Conservation (phyloP, 305 asterid species). For the Salvia sclarea region DNA sequence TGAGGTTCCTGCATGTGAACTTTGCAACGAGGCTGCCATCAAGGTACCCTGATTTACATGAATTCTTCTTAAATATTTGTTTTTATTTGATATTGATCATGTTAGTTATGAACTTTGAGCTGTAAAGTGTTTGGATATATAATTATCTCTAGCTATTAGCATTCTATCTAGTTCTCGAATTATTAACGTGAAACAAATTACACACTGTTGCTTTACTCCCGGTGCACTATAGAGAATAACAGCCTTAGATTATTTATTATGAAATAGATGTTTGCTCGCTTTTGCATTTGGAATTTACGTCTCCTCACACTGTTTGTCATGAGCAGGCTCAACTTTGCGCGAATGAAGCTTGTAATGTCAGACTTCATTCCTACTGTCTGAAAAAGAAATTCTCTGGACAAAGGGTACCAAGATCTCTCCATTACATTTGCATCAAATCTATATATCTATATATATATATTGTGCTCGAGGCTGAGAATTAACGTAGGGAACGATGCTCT, state of each 20-base stretch:
- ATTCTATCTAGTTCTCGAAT: not conserved
- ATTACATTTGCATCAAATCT: not conserved
- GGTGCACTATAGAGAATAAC: not conserved
- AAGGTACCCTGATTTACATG: conserved; percentile 51
- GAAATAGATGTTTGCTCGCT: not conserved
- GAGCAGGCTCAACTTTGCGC: conserved; percentile 71
- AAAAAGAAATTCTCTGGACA: conserved; percentile 64
- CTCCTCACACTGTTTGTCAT: conserved; percentile 12
- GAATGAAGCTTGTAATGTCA: conserved; percentile 63
- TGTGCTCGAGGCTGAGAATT: too few species aligned
- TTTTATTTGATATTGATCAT: not conserved
- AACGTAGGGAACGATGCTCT: conserved; percentile 6
- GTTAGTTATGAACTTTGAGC: not conserved
- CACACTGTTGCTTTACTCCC: not conserved
- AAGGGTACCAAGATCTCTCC: conserved; percentile 49
- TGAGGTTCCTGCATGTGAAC: conserved; percentile 79
- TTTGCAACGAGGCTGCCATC: conserved; percentile 94
- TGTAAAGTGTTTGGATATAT: conserved; percentile 4
- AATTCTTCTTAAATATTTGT: not conserved
- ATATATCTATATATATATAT: too few species aligned
- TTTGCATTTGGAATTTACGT: conserved; percentile 5
- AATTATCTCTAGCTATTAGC: not conserved
- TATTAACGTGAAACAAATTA: not conserved
- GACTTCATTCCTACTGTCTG: conserved; percentile 73
- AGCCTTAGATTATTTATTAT: not conserved